These are phyloP conservation scores for Mycena leptocephala DNA, from an alignment of 768 basidiomycete genomes.

Conservation along the genomic window DNA sequence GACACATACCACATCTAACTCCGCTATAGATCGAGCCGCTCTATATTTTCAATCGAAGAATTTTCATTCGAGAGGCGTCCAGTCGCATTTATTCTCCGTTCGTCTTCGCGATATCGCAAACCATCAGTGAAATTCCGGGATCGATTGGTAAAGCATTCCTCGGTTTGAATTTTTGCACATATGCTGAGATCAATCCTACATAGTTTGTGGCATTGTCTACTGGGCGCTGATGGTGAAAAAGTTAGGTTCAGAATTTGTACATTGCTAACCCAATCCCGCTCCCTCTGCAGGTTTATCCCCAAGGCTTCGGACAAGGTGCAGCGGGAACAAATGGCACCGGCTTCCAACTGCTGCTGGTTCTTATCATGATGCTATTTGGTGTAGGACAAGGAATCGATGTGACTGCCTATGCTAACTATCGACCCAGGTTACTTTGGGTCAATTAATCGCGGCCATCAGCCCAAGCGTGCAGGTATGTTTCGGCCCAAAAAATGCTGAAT, in stretches of 20 bases:
- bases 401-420: constrained; percentile 40
- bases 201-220: constrained; percentile 81
- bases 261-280: not conserved
- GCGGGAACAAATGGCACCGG: constrained; percentile 64
- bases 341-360: constrained; percentile 79
- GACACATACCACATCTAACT: not conserved
- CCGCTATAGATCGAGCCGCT: constrained; percentile 73
- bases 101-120: constrained; percentile 88
- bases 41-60: constrained; percentile 81
- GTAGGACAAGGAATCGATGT: constrained; percentile 21
- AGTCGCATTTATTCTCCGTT: constrained; percentile 91
- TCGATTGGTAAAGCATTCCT: constrained; percentile 8
- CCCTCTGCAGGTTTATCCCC: constrained; percentile 68
- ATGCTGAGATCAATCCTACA: constrained; percentile 59
- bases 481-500: constrained; percentile 48
- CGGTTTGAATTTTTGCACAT: not conserved
- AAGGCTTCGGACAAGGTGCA: constrained; percentile 76
- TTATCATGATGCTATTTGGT: constrained; percentile 76
- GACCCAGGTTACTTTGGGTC: constrained; percentile 75
- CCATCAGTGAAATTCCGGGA: constrained; percentile 83
- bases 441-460: constrained; percentile 81
- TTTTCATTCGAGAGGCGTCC: constrained; percentile 75
- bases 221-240: constrained; percentile 76
- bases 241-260: not conserved
- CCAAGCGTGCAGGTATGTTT: constrained; percentile 75